phyloP scores from a whole-genome alignment of 2,329 filamentous ascomycete species.

The Corynespora cassiicola region DNA sequence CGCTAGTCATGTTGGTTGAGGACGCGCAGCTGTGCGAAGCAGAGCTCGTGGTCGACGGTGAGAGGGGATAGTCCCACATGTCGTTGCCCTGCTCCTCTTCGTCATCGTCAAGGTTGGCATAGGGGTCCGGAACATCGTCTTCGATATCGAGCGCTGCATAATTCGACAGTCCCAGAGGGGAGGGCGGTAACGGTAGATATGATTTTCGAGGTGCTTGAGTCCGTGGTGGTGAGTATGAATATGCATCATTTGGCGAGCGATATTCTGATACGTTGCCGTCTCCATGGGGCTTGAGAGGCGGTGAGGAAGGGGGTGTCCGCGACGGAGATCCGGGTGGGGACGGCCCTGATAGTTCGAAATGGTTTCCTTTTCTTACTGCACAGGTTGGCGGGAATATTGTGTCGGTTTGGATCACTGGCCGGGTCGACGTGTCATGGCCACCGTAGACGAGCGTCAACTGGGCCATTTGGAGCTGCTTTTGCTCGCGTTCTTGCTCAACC shows the following conservation, averaged over 20 bases:
- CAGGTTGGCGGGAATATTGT: slow-evolving; percentile 20
- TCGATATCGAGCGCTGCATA: slow-evolving; percentile 52
- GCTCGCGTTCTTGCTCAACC: slow-evolving; percentile 38
- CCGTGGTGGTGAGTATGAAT: slow-evolving; percentile 24
- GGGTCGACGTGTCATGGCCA: slow-evolving; percentile 38
- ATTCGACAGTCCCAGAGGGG: slow-evolving; percentile 49
- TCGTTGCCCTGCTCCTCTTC: slow-evolving; percentile 13
- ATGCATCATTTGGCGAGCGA: slow-evolving; percentile 42
- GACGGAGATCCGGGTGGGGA: slow-evolving; percentile 28
- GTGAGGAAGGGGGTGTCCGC: slow-evolving; percentile 17
- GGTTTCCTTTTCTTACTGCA: slow-evolving; percentile 17
- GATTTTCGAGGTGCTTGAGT: slow-evolving; percentile 26
- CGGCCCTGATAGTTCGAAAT: slow-evolving; percentile 23
- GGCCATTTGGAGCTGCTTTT: slow-evolving; percentile 39
- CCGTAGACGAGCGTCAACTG: slow-evolving; percentile 37
- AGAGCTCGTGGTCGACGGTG: slow-evolving; percentile 17
- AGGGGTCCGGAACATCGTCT: slow-evolving; percentile 35
- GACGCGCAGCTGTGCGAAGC: slow-evolving; percentile 10
- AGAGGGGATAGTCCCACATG: slow-evolving; percentile 17
- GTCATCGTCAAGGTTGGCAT: slow-evolving; percentile 37
- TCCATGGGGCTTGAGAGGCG: slow-evolving; percentile 3
- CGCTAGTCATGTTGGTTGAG: too few relatives aligned
- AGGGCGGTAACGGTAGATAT: slow-evolving; percentile 43
- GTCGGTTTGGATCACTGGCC: slow-evolving; percentile 24
- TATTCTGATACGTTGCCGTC: slow-evolving; percentile 13